Evolutionary conservation across 306 rosid species (phyloP).

Genomic region (Quercus rubra): DNA sequence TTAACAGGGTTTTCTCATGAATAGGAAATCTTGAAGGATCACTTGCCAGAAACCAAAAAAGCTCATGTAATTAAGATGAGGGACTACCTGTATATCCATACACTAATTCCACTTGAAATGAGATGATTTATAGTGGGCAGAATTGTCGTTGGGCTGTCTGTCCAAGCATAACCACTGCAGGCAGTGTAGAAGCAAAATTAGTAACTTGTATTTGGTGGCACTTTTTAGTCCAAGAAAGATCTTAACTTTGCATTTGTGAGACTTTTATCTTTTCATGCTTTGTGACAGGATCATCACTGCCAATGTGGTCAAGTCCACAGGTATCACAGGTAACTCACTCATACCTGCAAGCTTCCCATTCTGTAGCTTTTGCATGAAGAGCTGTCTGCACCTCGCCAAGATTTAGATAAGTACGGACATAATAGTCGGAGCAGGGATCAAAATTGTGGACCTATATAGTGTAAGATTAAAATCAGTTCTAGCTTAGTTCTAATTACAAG

Average conservation of each 20-base stretch:
- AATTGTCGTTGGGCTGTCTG: conserved; percentile 33
- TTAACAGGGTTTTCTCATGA: not conserved
- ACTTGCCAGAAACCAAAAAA: not conserved
- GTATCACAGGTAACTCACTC: not conserved
- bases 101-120: conserved; percentile 30
- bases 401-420: conserved; percentile 44
- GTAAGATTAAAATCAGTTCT: not conserved
- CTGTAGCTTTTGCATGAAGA: conserved; percentile 38
- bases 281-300: too few species aligned
- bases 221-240: not conserved
- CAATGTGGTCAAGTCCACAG: too few species aligned
- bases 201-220: not conserved
- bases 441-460: conserved; percentile 29
- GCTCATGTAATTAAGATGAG: not conserved
- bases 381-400: conserved; percentile 53
- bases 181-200: not conserved
- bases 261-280: too few species aligned
- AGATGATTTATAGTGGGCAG: conserved; percentile 27
- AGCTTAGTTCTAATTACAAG: not conserved
- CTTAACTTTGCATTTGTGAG: not conserved
- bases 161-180: conserved; percentile 38
- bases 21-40: not conserved
- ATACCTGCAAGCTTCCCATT: conserved; percentile 56
- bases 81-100: conserved; percentile 25
- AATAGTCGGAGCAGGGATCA: conserved; percentile 54